Base-by-base conservation (phyloP, 345 rosid genomes). In the Murraya paniculata region DNA sequence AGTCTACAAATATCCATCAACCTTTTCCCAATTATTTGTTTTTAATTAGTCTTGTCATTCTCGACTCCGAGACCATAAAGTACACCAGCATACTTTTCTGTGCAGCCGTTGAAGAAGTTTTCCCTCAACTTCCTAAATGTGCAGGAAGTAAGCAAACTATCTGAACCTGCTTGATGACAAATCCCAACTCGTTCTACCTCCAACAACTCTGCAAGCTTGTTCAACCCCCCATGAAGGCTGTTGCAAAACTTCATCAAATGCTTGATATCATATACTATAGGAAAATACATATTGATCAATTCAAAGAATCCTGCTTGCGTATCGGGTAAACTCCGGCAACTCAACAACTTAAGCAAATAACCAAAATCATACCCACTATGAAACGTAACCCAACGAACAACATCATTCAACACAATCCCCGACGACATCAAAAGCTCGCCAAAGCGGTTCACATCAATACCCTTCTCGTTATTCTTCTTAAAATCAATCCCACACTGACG, bases 401-500 rank as follows among this genome's bases (percentile, higher is more conserved):
- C 74, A 58, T 88, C 90, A 78, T 94, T 94, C 87, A 94, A 71
- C 39, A 92, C 98, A 79, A 94, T 82, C 78, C 97, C 98, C 0
- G 98, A 94, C 0, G 95, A 91, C 98, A 94, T 94, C 79, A 94
- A 59, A 35, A 94, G 95, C 93, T 94, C 98, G 0, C 97, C 98
- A 4, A 94, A 94, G 6, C 90, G 89, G 24, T 74, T 85, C 53
- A 88, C 97, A 64, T 94, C 98, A 33, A 94, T 92, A 9, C 98
- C 98, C 80, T 74, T 88, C 71, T 92, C 98, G 31, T 73, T 78
- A 13, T 91, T 92, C 90, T 84, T 92, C 90, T 85, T 86, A 78
- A 94, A 92, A 85, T 94, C 95, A 45, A 94, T 89, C 82, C 98
- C 97, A 4, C 91, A 92, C 81, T 92, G 90, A 11, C 86, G 86